These are phyloP conservation scores for Buddleja alternifolia DNA, from an alignment of 257 asterid species.

Conservation along the genomic window DNA sequence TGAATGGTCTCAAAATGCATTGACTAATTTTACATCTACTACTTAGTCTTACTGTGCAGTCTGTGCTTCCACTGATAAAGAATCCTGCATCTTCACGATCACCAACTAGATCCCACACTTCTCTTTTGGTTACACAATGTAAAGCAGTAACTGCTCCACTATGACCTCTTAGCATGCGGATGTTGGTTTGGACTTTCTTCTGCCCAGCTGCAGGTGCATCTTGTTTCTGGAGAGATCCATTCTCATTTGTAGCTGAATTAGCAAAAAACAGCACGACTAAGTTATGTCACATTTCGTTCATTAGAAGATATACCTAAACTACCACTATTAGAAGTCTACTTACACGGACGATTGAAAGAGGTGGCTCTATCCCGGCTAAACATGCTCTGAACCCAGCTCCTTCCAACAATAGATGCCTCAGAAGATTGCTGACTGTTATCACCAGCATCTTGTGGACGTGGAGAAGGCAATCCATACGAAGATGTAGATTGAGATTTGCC, in stretches of 20 bases:
- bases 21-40: constrained; percentile 11
- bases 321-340: constrained; percentile 68
- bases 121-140: constrained; percentile 93
- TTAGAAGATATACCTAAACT: constrained; percentile 37
- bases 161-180: constrained; percentile 91
- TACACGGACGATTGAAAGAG: constrained; percentile 73
- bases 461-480: constrained; percentile 79
- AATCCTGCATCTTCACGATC: constrained; percentile 97
- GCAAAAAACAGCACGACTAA: constrained; percentile 28
- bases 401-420: constrained; percentile 87
- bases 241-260: constrained; percentile 57
- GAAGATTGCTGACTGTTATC: constrained; percentile 68
- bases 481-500: constrained; percentile 67
- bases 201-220: constrained; percentile 73
- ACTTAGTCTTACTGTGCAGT: constrained; percentile 67
- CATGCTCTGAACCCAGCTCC: constrained; percentile 99
- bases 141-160: constrained; percentile 88
- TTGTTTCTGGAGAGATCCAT: constrained; percentile 66
- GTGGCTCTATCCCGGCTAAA: constrained; percentile 85
- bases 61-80: constrained; percentile 96
- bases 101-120: constrained; percentile 95
- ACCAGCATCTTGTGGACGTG: constrained; percentile 76
- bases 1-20: constrained; percentile 13
- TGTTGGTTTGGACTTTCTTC: constrained; percentile 79
- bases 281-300: constrained; percentile 14